Conservation (phyloP, 805 yeast species). For the Myxozyma udenii region DNA sequence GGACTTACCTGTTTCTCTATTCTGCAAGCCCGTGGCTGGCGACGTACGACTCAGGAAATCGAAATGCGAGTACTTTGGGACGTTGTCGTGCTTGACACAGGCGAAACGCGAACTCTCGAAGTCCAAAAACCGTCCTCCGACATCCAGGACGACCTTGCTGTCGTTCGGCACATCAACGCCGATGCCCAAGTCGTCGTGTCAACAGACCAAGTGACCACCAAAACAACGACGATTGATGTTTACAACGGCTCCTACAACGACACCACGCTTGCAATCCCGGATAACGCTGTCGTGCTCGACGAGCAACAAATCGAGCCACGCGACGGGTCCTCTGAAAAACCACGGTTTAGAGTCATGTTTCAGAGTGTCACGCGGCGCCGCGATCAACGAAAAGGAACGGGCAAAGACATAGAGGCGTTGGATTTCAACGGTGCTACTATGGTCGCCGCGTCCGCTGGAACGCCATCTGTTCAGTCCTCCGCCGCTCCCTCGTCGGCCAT, state of each 20-base stretch:
- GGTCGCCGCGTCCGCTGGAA: background rate
- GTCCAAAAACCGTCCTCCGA: slow-evolving; percentile 19
- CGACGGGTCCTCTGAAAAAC: slow-evolving; percentile 5
- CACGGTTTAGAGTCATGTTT: slow-evolving; percentile 23
- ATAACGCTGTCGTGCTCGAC: slow-evolving; percentile 24
- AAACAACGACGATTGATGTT: slow-evolving; percentile 26
- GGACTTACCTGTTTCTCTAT: slow-evolving; percentile 36
- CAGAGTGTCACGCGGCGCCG: slow-evolving; percentile 19
- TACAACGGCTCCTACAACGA: slow-evolving; percentile 8
- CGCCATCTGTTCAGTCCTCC: background rate
- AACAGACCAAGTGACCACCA: slow-evolving; percentile 27
- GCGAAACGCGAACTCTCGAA: slow-evolving; percentile 31
- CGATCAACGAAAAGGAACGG: slow-evolving; percentile 20
- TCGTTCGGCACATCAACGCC: slow-evolving; percentile 17
- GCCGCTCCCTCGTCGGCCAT: background rate
- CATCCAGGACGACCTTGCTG: slow-evolving; percentile 11
- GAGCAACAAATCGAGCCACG: slow-evolving; percentile 12
- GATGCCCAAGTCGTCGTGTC: slow-evolving; percentile 21
- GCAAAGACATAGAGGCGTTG: slow-evolving; percentile 11
- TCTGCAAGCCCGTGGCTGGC: slow-evolving; percentile 34
- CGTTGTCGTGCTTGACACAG: slow-evolving; percentile 38
- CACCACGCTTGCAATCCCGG: slow-evolving; percentile 15
- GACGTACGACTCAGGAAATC: slow-evolving; percentile 27
- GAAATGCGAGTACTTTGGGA: slow-evolving; percentile 37
- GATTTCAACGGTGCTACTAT: background rate